Percentiles rank a stretch among this genome's conserved stretches.
These are phyloP conservation scores for Xylaria sp. DNA, from an alignment of 2,329 filamentous ascomycete species.

Conservation along the genomic window DNA sequence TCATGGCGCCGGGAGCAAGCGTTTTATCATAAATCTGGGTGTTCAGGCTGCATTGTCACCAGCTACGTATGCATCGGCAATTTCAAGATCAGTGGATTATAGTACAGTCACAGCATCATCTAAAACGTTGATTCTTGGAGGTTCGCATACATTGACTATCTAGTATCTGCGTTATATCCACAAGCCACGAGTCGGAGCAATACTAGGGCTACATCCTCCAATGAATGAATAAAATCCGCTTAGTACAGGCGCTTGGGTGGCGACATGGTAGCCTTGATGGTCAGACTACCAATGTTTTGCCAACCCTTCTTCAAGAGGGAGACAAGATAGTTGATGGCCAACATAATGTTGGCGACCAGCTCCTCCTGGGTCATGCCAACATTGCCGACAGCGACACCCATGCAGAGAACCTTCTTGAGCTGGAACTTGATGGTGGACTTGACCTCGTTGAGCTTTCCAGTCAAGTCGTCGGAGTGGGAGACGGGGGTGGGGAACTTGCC, in stretches of 20 bases:
- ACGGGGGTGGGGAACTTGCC: conserved; percentile 99
- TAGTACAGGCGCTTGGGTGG: conserved; percentile 99
- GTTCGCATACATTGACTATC: conserved; percentile 47
- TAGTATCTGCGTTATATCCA: conserved; percentile 34
- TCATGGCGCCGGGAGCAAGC: too few relatives aligned
- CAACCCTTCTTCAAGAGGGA: conserved; percentile 99
- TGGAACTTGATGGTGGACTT: conserved; percentile 99
- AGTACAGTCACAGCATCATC: background rate
- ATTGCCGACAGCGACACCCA: conserved; percentile 99
- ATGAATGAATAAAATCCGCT: conserved; percentile 42
- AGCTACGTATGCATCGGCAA: too few relatives aligned
- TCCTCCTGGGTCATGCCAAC: conserved; percentile 97
- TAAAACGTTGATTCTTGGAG: conserved; percentile 31
- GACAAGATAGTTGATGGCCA: conserved; percentile 99
- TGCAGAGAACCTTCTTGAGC: conserved; percentile 99
- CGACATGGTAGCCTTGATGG: conserved; percentile 99
- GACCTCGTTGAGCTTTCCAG: conserved; percentile 97
- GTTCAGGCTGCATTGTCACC: too few relatives aligned
- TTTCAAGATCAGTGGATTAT: too few relatives aligned
- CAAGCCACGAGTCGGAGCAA: conserved; percentile 38
- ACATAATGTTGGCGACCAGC: conserved; percentile 98
- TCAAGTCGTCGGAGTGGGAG: conserved; percentile 94
- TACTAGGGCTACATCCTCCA: conserved; percentile 48
- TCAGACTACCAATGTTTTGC: conserved; percentile 99
- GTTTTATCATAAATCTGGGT: too few relatives aligned